These are phyloP conservation scores for Globisporangium nodosum DNA, from an alignment of 352 stramenopile genomes.

Conservation along the genomic window DNA sequence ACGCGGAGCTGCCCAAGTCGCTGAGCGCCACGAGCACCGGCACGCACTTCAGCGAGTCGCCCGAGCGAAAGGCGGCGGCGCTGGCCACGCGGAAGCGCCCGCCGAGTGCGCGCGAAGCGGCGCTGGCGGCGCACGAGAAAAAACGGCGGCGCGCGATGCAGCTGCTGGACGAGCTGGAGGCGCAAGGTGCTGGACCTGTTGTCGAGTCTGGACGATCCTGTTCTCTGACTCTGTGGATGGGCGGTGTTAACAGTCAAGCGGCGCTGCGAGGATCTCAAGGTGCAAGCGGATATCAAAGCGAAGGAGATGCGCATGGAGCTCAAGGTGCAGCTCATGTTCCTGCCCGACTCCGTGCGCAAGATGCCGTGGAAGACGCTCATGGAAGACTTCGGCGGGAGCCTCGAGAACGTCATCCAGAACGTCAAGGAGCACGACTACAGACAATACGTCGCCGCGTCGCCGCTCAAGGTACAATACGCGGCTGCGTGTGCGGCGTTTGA, in stretches of 20 bases:
- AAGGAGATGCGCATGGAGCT: conserved; percentile 70
- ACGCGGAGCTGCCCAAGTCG: conserved; percentile 33
- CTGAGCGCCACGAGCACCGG: conserved; percentile 20
- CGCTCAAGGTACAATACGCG: conserved; percentile 17
- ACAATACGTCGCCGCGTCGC: conserved; percentile 34
- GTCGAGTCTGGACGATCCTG: background rate
- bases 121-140: conserved; percentile 23
- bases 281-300: conserved; percentile 45
- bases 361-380: conserved; percentile 82
- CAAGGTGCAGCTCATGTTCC: conserved; percentile 71
- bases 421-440: conserved; percentile 24
- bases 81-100: conserved; percentile 23
- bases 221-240: background rate
- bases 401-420: conserved; percentile 69
- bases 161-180: conserved; percentile 58
- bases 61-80: conserved; percentile 18
- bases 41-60: conserved; percentile 25
- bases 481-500: background rate
- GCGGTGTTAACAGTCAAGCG: conserved; percentile 44
- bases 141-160: conserved; percentile 26
- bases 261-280: conserved; percentile 46
- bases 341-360: conserved; percentile 61
- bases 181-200: conserved; percentile 27
- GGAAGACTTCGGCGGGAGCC: conserved; percentile 66
- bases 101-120: conserved; percentile 13